A percentile compares a stretch with the other conserved stretches of the same genome.
Conservation (phyloP, 805 yeast genomes). For the Komagataella mondaviorum region DNA sequence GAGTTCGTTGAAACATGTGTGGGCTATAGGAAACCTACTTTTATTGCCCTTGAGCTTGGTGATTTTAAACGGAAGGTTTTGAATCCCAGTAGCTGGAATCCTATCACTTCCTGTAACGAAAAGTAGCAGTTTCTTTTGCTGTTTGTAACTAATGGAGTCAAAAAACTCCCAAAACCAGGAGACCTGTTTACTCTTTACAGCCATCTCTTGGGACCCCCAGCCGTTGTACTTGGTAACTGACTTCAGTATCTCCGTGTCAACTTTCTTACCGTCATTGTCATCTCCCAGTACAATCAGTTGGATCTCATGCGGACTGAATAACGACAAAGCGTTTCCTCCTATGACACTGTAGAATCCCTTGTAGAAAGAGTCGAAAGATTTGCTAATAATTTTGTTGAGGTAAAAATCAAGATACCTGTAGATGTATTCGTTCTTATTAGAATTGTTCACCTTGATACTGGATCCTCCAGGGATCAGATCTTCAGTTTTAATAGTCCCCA, state of each 20-base stretch:
- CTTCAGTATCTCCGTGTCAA: conserved; percentile 54
- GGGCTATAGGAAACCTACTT: conserved; percentile 67
- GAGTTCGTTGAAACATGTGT: conserved; percentile 89
- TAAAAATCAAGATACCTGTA: conserved; percentile 48
- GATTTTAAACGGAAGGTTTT: conserved; percentile 62
- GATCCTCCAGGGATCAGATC: conserved; percentile 52
- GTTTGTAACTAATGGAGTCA: conserved; percentile 23
- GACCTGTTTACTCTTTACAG: conserved; percentile 27
- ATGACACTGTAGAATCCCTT: conserved; percentile 66
- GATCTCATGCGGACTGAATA: conserved; percentile 74
- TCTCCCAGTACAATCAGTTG: conserved; percentile 70
- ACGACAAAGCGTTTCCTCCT: conserved; percentile 66
- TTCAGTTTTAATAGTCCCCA: conserved; percentile 26
- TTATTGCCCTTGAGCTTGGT: conserved; percentile 28
- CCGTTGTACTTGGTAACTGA: conserved; percentile 67
- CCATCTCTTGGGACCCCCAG: conserved; percentile 31
- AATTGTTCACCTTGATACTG: conserved; percentile 35
- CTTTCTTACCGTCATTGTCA: conserved; percentile 28
- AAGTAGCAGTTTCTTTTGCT: conserved; percentile 50
- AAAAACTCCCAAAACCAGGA: conserved; percentile 86
- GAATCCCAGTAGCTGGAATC: conserved; percentile 85
- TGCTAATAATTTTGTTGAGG: conserved; percentile 37
- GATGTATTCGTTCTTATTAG: conserved; percentile 49
- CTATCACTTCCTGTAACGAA: conserved; percentile 89
- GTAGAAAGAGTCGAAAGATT: conserved; percentile 44